Conservation (phyloP, 257 asterid genomes). For the Linderniella brevidens region DNA sequence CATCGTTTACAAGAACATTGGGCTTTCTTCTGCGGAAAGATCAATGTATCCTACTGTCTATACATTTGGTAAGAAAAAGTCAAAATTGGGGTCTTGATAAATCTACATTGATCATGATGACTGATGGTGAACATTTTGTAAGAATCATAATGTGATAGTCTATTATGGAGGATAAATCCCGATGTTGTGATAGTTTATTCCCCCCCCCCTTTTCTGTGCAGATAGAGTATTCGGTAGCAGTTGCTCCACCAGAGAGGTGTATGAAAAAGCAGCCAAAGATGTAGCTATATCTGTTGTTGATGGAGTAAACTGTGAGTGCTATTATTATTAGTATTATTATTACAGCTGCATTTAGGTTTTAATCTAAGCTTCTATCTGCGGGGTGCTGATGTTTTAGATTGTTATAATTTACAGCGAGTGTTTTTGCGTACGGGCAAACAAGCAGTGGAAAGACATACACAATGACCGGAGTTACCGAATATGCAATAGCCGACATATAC, state of each 20-base stretch:
- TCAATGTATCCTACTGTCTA: constrained; percentile 54
- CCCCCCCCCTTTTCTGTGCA: constrained; percentile 4
- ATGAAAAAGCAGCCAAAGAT: constrained; percentile 71
- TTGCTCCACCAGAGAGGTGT: constrained; percentile 63
- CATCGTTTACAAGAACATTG: constrained; percentile 48
- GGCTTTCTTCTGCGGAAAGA: constrained; percentile 33
- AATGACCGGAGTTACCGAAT: constrained; percentile 79
- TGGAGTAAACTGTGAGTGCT: constrained; percentile 54
- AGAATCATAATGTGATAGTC: not conserved
- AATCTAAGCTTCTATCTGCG: not conserved
- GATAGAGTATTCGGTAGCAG: constrained; percentile 67
- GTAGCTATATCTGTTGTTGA: constrained; percentile 61
- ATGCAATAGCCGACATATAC: constrained; percentile 61
- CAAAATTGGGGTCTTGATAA: not conserved
- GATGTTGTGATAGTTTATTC: not conserved
- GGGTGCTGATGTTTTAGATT: constrained; percentile 2
- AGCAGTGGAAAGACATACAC: constrained; percentile 90
- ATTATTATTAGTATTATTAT: not conserved
- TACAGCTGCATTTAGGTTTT: constrained; percentile 5
- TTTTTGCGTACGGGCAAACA: constrained; percentile 81
- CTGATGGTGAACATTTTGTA: not conserved
- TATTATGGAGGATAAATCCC: not conserved
- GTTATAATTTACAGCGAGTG: constrained; percentile 37
- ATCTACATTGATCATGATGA: not conserved
- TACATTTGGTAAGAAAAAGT: constrained; percentile 44